A percentile compares a stretch with the other conserved stretches of the same genome.
Conservation (phyloP, 352 stramenopile species). For the Globisporangium echinulatum region DNA sequence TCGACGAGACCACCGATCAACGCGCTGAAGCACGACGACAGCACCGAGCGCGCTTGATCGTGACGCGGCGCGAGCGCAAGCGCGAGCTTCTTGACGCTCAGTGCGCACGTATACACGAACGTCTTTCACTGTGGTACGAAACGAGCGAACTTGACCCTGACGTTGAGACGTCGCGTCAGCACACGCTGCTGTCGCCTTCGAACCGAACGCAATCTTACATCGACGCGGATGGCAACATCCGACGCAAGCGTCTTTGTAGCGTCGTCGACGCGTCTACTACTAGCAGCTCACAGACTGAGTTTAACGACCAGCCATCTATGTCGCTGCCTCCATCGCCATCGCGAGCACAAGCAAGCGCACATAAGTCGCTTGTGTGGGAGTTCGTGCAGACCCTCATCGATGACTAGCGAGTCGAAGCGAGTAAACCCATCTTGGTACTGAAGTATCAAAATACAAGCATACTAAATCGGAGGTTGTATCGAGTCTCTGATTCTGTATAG, state of each 20-base stretch:
- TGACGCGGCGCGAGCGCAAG: constrained; percentile 19
- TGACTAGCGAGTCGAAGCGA: constrained; percentile 7
- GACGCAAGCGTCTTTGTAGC: constrained; percentile 16
- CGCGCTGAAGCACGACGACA: neutral
- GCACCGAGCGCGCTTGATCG: constrained; percentile 18
- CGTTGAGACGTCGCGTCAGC: constrained; percentile 20
- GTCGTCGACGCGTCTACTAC: neutral
- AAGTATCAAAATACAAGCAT: too few species aligned
- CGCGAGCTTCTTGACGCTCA: constrained; percentile 17
- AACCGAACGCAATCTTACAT: constrained; percentile 22
- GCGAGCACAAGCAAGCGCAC: neutral
- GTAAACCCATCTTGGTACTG: too few species aligned
- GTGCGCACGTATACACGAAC: constrained; percentile 14
- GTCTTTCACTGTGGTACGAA: constrained; percentile 27
- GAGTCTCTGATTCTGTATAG: too few species aligned
- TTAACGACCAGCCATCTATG: too few species aligned
- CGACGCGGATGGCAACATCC: constrained; percentile 28
- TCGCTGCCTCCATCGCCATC: neutral
- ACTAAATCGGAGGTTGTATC: too few species aligned
- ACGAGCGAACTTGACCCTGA: constrained; percentile 18
- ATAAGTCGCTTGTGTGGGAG: constrained; percentile 21
- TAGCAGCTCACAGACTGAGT: neutral
- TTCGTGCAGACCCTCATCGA: constrained; percentile 27
- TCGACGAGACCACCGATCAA: neutral
- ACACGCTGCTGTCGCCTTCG: constrained; percentile 21